These are phyloP conservation scores for Erythrobasidium hasegawianum DNA, from an alignment of 1,284 basidiomycete genomes.

Conservation along the genomic window DNA sequence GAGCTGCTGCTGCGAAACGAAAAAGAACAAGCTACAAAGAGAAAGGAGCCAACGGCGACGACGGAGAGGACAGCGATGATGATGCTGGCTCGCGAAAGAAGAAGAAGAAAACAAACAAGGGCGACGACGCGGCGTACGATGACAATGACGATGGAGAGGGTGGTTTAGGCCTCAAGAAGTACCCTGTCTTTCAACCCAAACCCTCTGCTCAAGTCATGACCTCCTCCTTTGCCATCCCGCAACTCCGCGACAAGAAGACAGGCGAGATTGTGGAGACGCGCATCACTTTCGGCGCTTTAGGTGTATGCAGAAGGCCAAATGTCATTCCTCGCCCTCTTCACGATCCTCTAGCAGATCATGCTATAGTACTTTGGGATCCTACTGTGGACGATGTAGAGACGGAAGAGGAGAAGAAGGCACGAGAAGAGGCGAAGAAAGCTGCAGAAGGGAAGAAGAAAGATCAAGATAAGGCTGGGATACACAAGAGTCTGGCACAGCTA, in stretches of 20 bases:
- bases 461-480: slow-evolving; percentile 49
- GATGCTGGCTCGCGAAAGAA: slow-evolving; percentile 24
- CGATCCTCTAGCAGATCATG: slow-evolving; percentile 96
- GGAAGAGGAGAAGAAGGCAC: slow-evolving; percentile 53
- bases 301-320: slow-evolving; percentile 75
- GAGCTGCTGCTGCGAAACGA: slow-evolving; percentile 19
- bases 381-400: slow-evolving; percentile 89
- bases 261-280: slow-evolving; percentile 66
- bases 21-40: slow-evolving; percentile 32
- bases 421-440: slow-evolving; percentile 56
- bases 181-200: slow-evolving; percentile 78
- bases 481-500: slow-evolving; percentile 82
- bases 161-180: slow-evolving; percentile 53
- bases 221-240: slow-evolving; percentile 73
- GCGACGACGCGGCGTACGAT: slow-evolving; percentile 47
- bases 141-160: slow-evolving; percentile 53
- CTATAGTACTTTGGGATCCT: slow-evolving; percentile 95
- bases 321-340: slow-evolving; percentile 86
- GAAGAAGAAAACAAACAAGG: slow-evolving; percentile 16
- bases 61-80: slow-evolving; percentile 25
- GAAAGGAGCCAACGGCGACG: neutral
- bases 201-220: slow-evolving; percentile 62
- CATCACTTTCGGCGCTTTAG: slow-evolving; percentile 72
- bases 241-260: slow-evolving; percentile 70
- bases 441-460: slow-evolving; percentile 62